Evolutionary conservation across 1,284 basidiomycete genomes (phyloP).

Genomic region (Puccinia hordei): DNA sequence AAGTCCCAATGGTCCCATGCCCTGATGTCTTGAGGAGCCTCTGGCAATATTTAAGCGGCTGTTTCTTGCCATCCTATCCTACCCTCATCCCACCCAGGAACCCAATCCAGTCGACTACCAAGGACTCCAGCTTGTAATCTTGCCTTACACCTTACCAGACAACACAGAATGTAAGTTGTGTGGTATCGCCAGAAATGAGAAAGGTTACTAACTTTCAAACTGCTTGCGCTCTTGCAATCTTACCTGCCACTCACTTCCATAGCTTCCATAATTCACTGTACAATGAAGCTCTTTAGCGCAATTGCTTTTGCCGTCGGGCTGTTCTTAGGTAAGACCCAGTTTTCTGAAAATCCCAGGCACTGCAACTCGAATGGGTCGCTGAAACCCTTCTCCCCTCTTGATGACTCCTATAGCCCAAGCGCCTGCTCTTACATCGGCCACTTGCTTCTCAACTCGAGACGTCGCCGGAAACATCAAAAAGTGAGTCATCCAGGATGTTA

Average conservation of each 20-base stretch:
- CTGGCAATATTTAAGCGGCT: constrained; percentile 11
- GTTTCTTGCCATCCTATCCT: neutral
- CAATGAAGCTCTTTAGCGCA: constrained; percentile 26
- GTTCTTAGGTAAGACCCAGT: constrained; percentile 16
- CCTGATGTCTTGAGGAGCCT: neutral
- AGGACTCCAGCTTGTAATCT: constrained; percentile 3
- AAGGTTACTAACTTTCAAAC: too few species aligned
- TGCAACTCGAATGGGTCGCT: neutral
- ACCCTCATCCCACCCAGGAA: neutral
- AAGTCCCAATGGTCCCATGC: neutral
- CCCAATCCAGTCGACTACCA: neutral
- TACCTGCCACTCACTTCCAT: neutral
- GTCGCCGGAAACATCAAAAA: neutral
- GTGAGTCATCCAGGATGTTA: neutral
- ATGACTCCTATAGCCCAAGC: neutral
- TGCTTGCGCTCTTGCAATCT: neutral
- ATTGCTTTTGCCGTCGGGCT: constrained; percentile 17
- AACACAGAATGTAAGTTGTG: neutral
- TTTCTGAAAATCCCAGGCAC: too few species aligned
- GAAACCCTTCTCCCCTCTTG: neutral
- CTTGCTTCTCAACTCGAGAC: constrained; percentile 22
- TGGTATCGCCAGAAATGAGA: too few species aligned
- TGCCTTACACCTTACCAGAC: neutral
- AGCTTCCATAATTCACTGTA: neutral
- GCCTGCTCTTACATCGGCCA: constrained; percentile 9